phyloP scores from a whole-genome alignment of 192 early-diverging fungal species.

The Paraglomus occultum region DNA sequence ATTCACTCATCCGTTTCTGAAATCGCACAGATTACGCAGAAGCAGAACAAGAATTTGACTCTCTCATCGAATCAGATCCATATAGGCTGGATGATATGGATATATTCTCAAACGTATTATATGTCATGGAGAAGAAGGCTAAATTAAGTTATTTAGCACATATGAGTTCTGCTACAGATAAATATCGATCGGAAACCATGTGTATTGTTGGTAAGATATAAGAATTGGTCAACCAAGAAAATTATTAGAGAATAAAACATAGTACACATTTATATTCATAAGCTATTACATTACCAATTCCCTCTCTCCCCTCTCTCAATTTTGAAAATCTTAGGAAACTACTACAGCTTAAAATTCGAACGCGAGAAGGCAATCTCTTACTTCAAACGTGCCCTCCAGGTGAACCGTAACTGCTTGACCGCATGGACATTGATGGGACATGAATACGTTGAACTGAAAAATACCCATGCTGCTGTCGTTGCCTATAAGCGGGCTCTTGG shows the following conservation, averaged over 20 bases:
- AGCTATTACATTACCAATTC: neutral
- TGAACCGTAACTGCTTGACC: conserved; percentile 70
- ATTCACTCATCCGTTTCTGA: neutral
- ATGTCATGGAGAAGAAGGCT: conserved; percentile 65
- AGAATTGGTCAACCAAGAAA: too few relatives aligned
- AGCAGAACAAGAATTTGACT: conserved; percentile 66
- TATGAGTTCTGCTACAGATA: conserved; percentile 65
- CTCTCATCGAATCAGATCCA: conserved; percentile 69
- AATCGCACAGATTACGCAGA: conserved; percentile 63
- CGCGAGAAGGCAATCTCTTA: conserved; percentile 83
- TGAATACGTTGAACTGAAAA: conserved; percentile 92
- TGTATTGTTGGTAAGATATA: conserved; percentile 56
- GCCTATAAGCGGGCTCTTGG: conserved; percentile 82
- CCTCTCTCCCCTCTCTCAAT: neutral
- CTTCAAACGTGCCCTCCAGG: conserved; percentile 80
- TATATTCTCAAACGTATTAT: conserved; percentile 85
- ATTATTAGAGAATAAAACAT: too few relatives aligned
- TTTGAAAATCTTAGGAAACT: conserved; percentile 66
- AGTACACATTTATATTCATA: neutral
- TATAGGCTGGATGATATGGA: conserved; percentile 80
- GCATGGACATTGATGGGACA: conserved; percentile 96
- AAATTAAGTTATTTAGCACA: conserved; percentile 80
- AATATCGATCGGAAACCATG: conserved; percentile 87
- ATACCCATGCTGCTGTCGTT: conserved; percentile 83
- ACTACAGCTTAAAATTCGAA: conserved; percentile 78